A percentile compares a stretch with the other conserved stretches of the same genome.
These are phyloP conservation scores for Fraxinus sp. DNA, from an alignment of 305 asterid genomes.

Conservation along the genomic window DNA sequence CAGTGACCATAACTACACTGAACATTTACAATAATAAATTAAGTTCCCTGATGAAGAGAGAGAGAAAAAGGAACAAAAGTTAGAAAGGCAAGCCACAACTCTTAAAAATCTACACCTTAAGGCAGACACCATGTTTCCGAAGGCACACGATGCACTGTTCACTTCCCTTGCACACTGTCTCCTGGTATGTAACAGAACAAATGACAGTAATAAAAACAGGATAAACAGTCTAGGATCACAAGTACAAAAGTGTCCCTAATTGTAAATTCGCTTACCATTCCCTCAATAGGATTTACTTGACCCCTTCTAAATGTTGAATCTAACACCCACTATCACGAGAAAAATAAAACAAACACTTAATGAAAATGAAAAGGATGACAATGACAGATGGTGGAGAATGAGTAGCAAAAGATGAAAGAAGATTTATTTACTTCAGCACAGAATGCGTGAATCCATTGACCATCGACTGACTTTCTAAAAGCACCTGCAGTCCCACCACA, in stretches of 20 bases:
- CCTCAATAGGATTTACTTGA: constrained; percentile 68
- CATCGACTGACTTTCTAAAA: constrained; percentile 83
- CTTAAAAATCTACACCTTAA: constrained; percentile 56
- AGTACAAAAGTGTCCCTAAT: neutral
- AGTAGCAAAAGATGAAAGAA: constrained; percentile 19
- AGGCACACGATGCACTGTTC: constrained; percentile 72
- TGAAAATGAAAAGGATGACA: constrained; percentile 22
- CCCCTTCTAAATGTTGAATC: constrained; percentile 87
- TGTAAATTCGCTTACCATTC: constrained; percentile 55
- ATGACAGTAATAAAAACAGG: constrained; percentile 11
- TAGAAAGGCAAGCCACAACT: constrained; percentile 10
- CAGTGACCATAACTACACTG: constrained; percentile 99
- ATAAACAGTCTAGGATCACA: constrained; percentile 4
- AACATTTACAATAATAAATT: constrained; percentile 25
- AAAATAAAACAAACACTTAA: constrained; percentile 28
- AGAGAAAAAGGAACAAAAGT: neutral
- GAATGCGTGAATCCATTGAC: constrained; percentile 96
- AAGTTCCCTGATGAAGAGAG: neutral
- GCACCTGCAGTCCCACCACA: constrained; percentile 99
- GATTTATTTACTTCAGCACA: constrained; percentile 88
- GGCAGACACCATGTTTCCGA: constrained; percentile 86
- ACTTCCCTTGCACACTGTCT: constrained; percentile 53
- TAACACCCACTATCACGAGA: constrained; percentile 71
- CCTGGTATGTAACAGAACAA: constrained; percentile 45
- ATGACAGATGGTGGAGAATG: constrained; percentile 21